These are phyloP conservation scores for Austroboletus eburneus DNA, from an alignment of 768 basidiomycete genomes.

Conservation along the genomic window DNA sequence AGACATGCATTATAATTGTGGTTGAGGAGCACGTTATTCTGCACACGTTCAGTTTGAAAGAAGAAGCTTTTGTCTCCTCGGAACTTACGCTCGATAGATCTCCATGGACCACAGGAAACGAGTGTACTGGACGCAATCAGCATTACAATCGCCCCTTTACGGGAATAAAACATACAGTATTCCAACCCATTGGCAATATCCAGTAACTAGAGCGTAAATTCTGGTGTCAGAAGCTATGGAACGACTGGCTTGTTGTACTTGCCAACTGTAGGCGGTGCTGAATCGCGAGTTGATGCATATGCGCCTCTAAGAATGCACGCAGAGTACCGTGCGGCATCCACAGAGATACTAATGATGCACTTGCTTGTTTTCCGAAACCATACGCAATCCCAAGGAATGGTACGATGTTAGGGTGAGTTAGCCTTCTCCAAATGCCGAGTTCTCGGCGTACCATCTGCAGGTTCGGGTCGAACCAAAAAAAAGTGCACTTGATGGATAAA, in stretches of 20 bases:
- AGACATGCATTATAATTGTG: slow-evolving; percentile 5
- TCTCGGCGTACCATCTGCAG: slow-evolving; percentile 3
- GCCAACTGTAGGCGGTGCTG: slow-evolving; percentile 7
- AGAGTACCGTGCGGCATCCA: slow-evolving; percentile 6
- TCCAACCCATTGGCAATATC: slow-evolving; percentile 8
- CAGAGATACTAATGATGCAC: neutral
- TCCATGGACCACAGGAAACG: slow-evolving; percentile 9
- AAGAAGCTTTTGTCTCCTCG: neutral
- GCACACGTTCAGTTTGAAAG: neutral
- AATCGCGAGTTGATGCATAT: neutral
- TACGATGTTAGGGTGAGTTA: too few relatives aligned
- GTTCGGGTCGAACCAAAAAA: too few relatives aligned
- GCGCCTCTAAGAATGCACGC: neutral
- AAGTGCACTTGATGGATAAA: neutral
- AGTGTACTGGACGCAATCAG: slow-evolving; percentile 3
- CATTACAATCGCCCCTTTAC: too few relatives aligned
- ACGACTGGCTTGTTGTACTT: neutral
- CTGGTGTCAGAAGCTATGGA: too few relatives aligned
- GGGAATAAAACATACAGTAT: neutral
- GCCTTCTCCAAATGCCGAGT: too few relatives aligned
- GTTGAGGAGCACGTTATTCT: slow-evolving; percentile 12
- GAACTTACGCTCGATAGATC: slow-evolving; percentile 4
- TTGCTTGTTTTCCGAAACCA: slow-evolving; percentile 21
- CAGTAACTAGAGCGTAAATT: neutral
- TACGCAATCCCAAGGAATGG: too few relatives aligned